phyloP scores from a whole-genome alignment of 768 basidiomycete species.

The Auriscalpium orientale region DNA sequence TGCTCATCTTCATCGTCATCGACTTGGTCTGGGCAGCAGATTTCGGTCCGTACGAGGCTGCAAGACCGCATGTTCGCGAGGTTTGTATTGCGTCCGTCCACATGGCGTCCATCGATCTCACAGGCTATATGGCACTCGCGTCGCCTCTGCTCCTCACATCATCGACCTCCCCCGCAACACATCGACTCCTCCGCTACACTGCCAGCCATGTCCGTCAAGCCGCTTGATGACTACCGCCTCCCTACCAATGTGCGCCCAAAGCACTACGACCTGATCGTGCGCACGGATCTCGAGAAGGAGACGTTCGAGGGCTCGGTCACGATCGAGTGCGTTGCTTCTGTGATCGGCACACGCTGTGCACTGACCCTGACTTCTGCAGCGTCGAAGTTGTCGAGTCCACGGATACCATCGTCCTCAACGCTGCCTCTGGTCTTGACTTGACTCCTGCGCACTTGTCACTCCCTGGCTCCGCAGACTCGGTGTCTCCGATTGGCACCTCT shows the following conservation, averaged over 20 bases:
- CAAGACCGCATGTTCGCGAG: not conserved
- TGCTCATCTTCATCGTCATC: too few relatives aligned
- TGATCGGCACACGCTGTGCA: not conserved
- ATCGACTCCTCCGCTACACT: not conserved
- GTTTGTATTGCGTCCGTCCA: not conserved
- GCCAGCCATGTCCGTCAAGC: too few relatives aligned
- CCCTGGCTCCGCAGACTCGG: conserved; percentile 42
- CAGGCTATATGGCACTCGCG: not conserved
- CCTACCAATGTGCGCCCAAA: conserved; percentile 58
- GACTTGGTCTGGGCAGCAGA: too few relatives aligned
- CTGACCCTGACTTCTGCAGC: conserved; percentile 27
- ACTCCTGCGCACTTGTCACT: conserved; percentile 44
- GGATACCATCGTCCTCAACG: conserved; percentile 57
- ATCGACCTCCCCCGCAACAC: not conserved
- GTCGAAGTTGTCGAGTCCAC: conserved; percentile 59
- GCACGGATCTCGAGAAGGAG: conserved; percentile 74
- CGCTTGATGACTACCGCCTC: conserved; percentile 37
- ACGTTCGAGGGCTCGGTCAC: conserved; percentile 73
- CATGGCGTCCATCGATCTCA: conserved; percentile 5
- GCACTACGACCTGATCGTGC: conserved; percentile 75
- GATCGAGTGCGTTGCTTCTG: conserved; percentile 43
- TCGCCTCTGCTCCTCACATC: conserved; percentile 8
- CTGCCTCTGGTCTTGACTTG: conserved; percentile 45
- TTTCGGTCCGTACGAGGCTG: too few relatives aligned
- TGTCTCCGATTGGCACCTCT: conserved; percentile 35